Evolutionary conservation across 2,329 filamentous ascomycete species (phyloP).

Genomic region (Penicillium sp.): DNA sequence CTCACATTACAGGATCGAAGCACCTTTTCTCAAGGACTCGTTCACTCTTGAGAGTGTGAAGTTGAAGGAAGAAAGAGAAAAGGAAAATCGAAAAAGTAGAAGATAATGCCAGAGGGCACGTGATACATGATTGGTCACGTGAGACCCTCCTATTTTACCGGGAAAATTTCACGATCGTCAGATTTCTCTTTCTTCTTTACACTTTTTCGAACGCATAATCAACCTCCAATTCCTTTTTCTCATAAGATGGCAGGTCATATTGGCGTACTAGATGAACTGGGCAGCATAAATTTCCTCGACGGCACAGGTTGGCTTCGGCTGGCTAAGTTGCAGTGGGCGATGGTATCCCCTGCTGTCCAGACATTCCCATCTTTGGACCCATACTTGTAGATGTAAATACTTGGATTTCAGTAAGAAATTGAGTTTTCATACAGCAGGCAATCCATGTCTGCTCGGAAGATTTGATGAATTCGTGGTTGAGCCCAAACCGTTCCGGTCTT

Average conservation of each 20-base stretch:
- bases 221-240: constrained; percentile 45
- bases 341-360: constrained; percentile 41
- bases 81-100: constrained; percentile 5
- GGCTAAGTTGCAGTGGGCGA: constrained; percentile 32
- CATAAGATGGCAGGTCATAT: constrained; percentile 52
- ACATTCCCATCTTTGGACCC: constrained; percentile 29
- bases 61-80: constrained; percentile 1
- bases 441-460: neutral
- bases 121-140: constrained; percentile 10
- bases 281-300: constrained; percentile 35
- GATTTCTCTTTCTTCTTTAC: constrained; percentile 34
- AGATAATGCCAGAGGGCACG: constrained; percentile 9
- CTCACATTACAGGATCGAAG: constrained; percentile 17
- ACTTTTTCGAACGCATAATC: constrained; percentile 51
- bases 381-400: neutral
- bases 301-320: constrained; percentile 30
- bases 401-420: neutral
- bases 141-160: constrained; percentile 9
- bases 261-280: constrained; percentile 48
- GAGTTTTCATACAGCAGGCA: neutral
- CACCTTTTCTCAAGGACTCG: neutral
- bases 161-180: constrained; percentile 11
- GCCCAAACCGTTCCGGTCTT: neutral
- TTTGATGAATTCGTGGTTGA: neutral
- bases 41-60: neutral